Conservation (phyloP, 805 yeast species). For the Pichia insulana region DNA sequence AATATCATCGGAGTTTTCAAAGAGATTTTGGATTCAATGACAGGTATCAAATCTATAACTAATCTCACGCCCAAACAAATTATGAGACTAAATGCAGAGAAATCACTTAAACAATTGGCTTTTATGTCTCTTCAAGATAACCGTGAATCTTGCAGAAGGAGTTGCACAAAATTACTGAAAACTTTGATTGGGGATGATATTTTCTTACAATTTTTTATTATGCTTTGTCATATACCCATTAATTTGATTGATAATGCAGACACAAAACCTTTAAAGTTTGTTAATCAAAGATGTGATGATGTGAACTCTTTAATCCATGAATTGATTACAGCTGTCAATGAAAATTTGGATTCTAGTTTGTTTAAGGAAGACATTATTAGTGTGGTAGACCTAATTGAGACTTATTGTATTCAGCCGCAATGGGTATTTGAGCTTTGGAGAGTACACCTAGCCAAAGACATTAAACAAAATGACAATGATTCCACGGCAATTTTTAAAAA, state of each 20-base stretch:
- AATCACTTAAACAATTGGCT: slow-evolving; percentile 45
- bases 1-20: slow-evolving; percentile 56
- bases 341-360: slow-evolving; percentile 33
- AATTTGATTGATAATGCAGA: slow-evolving; percentile 27
- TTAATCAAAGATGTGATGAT: slow-evolving; percentile 69
- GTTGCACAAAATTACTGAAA: slow-evolving; percentile 44
- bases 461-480: slow-evolving; percentile 17
- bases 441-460: slow-evolving; percentile 25
- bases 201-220: slow-evolving; percentile 56
- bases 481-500: slow-evolving; percentile 10
- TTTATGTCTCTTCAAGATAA: slow-evolving; percentile 51
- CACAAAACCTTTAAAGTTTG: slow-evolving; percentile 52
- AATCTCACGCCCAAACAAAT: slow-evolving; percentile 63
- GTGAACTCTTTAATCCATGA: slow-evolving; percentile 57
- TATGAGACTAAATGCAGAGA: slow-evolving; percentile 55
- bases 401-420: slow-evolving; percentile 39
- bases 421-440: slow-evolving; percentile 84
- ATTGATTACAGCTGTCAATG: slow-evolving; percentile 48
- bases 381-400: slow-evolving; percentile 31
- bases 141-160: slow-evolving; percentile 37
- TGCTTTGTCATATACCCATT: slow-evolving; percentile 44
- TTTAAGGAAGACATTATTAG: slow-evolving; percentile 31
- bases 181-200: slow-evolving; percentile 35
- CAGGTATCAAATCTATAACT: slow-evolving; percentile 65
- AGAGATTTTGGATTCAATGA: slow-evolving; percentile 62